Percentiles rank a stretch among this genome's conserved stretches.
Conservation (phyloP, 2,329 filamentous ascomycete genomes). For the Phialemoniopsis sp. region DNA sequence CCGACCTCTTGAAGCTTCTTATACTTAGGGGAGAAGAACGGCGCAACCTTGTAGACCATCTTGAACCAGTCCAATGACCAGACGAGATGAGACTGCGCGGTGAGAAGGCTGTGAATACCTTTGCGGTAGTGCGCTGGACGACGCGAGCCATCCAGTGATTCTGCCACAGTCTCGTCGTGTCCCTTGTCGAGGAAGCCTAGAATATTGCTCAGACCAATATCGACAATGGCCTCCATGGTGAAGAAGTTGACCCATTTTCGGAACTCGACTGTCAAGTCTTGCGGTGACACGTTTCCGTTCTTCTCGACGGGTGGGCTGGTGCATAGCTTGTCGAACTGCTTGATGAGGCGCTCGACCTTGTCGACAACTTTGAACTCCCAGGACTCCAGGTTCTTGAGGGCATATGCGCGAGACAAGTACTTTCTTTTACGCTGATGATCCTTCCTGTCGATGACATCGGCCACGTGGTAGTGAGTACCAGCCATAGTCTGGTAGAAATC, state of each 20-base stretch:
- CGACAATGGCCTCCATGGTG: constrained; percentile 50
- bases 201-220: constrained; percentile 50
- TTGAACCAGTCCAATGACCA: constrained; percentile 49
- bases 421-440: constrained; percentile 49
- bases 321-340: constrained; percentile 35
- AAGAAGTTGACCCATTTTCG: constrained; percentile 50
- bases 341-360: constrained; percentile 39
- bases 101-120: constrained; percentile 43
- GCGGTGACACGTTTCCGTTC: constrained; percentile 15
- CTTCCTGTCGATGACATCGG: constrained; percentile 45
- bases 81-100: constrained; percentile 43
- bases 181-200: no score
- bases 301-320: constrained; percentile 27
- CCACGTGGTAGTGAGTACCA: constrained; percentile 45
- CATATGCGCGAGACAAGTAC: constrained; percentile 44
- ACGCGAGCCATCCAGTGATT: constrained; percentile 38
- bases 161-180: constrained; percentile 38
- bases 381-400: constrained; percentile 46
- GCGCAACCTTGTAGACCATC: constrained; percentile 38
- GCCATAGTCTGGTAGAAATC: constrained; percentile 37
- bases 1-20: constrained; percentile 30
- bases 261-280: constrained; percentile 43
- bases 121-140: constrained; percentile 43
- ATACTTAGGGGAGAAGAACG: constrained; percentile 37
- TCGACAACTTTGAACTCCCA: constrained; percentile 53